Percentiles rank a stretch among this genome's conserved stretches.
Conservation (phyloP, 2,329 filamentous ascomycete species). For the Aureobasidium sp. region DNA sequence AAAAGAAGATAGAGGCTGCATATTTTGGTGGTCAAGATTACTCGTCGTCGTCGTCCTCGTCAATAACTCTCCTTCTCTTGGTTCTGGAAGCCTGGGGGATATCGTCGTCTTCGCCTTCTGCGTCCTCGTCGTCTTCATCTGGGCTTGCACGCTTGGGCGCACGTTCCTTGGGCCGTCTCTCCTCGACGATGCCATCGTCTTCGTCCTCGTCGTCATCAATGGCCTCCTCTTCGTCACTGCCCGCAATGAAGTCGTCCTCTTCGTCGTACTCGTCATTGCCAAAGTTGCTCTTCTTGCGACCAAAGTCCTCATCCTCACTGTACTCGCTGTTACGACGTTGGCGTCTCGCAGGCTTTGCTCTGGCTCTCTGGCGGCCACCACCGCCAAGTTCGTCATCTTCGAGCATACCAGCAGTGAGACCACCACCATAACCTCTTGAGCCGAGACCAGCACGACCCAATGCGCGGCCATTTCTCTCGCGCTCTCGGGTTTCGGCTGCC, state of each 20-base stretch:
- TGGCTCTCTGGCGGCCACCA: slow-evolving; percentile 22
- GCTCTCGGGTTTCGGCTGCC: slow-evolving; percentile 58
- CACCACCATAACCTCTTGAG: slow-evolving; percentile 44
- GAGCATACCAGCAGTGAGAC: slow-evolving; percentile 61
- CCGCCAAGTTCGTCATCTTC: slow-evolving; percentile 51
- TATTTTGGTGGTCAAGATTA: slow-evolving; percentile 1
- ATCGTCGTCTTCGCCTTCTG: slow-evolving; percentile 28
- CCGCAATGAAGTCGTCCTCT: slow-evolving; percentile 71
- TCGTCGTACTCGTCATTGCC: slow-evolving; percentile 71
- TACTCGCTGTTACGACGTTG: slow-evolving; percentile 38
- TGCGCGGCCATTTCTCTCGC: slow-evolving; percentile 47
- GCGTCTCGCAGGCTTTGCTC: slow-evolving; percentile 27
- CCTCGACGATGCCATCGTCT: slow-evolving; percentile 39
- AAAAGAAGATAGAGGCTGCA: neutral
- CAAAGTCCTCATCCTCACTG: slow-evolving; percentile 73
- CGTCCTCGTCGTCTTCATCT: slow-evolving; percentile 30
- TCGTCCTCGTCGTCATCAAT: slow-evolving; percentile 53
- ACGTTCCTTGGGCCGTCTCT: slow-evolving; percentile 20
- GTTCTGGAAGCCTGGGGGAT: slow-evolving; percentile 26
- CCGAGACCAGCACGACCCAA: slow-evolving; percentile 44
- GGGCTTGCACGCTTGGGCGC: slow-evolving; percentile 23
- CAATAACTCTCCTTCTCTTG: slow-evolving; percentile 39
- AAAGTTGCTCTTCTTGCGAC: slow-evolving; percentile 54
- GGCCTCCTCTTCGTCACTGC: slow-evolving; percentile 54
- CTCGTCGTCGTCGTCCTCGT: slow-evolving; percentile 42